Percentiles rank a stretch among this genome's conserved stretches.
These are phyloP conservation scores for Elaeis guineensis DNA, from an alignment of 176 grass and related monocot genomes.

Conservation along the genomic window DNA sequence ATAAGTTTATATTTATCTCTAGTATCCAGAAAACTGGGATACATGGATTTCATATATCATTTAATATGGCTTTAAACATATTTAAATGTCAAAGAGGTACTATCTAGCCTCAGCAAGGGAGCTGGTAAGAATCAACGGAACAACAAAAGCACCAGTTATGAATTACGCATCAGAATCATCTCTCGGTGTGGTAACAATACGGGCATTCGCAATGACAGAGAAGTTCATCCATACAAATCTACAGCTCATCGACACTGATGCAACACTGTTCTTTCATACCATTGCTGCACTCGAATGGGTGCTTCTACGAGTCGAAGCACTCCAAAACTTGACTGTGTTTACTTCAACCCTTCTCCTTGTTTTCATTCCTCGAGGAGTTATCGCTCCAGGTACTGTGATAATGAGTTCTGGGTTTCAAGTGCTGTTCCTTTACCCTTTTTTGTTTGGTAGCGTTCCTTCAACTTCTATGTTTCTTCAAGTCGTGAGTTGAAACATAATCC, in stretches of 20 bases:
- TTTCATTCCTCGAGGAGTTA: slow-evolving; percentile 54
- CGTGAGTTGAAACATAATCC: neutral
- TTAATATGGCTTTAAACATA: neutral
- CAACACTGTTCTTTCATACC: slow-evolving; percentile 76
- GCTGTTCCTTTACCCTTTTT: too few species aligned
- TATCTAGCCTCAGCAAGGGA: slow-evolving; percentile 79
- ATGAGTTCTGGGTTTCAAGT: too few species aligned
- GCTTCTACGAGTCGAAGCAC: slow-evolving; percentile 72
- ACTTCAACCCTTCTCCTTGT: slow-evolving; percentile 62
- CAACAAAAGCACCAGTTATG: slow-evolving; percentile 87
- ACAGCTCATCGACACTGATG: slow-evolving; percentile 68
- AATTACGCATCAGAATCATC: slow-evolving; percentile 80
- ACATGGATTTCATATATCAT: too few species aligned
- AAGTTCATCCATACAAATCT: slow-evolving; percentile 62
- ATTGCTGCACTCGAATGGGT: slow-evolving; percentile 90
- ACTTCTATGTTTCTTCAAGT: too few species aligned
- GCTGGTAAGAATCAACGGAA: slow-evolving; percentile 91
- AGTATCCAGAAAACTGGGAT: too few species aligned
- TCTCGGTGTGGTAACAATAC: slow-evolving; percentile 62
- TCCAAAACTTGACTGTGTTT: slow-evolving; percentile 68
- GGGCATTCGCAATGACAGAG: slow-evolving; percentile 50
- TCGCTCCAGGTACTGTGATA: slow-evolving; percentile 56
- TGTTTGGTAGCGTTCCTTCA: too few species aligned
- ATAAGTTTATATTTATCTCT: neutral
- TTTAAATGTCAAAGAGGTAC: slow-evolving; percentile 51